phyloP scores from a whole-genome alignment of 2,329 filamentous ascomycete genomes.

The Clonostachys byssicola region DNA sequence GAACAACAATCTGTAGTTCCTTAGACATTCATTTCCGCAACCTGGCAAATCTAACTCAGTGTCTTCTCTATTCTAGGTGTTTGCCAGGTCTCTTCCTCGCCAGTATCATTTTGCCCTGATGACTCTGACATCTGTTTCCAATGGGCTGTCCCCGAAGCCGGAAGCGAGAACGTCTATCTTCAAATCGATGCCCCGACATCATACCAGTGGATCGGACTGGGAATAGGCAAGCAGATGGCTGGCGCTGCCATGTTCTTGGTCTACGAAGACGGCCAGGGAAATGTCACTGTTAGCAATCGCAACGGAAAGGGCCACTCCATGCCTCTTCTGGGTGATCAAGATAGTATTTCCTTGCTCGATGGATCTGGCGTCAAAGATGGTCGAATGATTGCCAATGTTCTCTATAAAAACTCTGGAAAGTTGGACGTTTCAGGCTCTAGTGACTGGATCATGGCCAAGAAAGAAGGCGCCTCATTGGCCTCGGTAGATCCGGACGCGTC shows the following conservation, averaged over 20 bases:
- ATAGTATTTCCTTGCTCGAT: conserved; percentile 46
- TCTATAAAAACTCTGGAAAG: conserved; percentile 30
- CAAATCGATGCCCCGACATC: conserved; percentile 51
- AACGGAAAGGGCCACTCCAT: conserved; percentile 37
- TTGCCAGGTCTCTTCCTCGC: neutral
- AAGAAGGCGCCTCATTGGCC: conserved; percentile 36
- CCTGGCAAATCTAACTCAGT: neutral
- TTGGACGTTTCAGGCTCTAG: conserved; percentile 35
- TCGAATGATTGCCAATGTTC: conserved; percentile 57
- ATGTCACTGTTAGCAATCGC: conserved; percentile 59
- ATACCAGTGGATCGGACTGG: conserved; percentile 56
- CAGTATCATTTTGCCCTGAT: neutral
- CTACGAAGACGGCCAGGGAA: conserved; percentile 53
- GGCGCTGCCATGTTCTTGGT: conserved; percentile 59
- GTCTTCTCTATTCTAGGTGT: neutral
- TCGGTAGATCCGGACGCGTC: conserved; percentile 29
- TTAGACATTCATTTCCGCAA: neutral
- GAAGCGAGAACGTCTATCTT: conserved; percentile 53
- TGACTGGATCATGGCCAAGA: conserved; percentile 53
- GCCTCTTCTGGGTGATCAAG: conserved; percentile 39
- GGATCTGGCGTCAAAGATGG: conserved; percentile 51
- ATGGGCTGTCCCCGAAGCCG: conserved; percentile 48
- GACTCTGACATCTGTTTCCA: conserved; percentile 42
- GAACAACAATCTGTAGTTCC: no score
- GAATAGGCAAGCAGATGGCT: conserved; percentile 50